Base-by-base conservation (phyloP, 352 stramenopile genomes). In the Albugo candida region DNA sequence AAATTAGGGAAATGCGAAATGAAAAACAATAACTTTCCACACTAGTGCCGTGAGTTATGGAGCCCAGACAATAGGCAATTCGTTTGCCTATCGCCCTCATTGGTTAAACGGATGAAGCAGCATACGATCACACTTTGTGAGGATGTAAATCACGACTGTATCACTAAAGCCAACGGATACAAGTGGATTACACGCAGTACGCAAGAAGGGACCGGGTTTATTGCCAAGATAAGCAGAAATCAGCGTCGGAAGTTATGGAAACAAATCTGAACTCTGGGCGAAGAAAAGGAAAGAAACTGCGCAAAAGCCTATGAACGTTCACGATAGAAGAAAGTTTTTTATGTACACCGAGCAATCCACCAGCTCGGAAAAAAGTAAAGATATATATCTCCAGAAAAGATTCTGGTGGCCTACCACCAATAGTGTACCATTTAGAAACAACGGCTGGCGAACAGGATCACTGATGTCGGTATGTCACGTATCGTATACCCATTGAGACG, bases 1-100 rank as follows among this genome's bases (percentile, higher is more conserved):
- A 88, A 59, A 80, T 85, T 56, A 70, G 85, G 54, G 75, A 88
- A 47, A 71, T 88, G 45, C 72, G 72, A 11, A 82, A 88, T 51
- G 91, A 97, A 89, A 89, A n/a, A 88, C 78, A 17, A 61, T 97
- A 11, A 81, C 72, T 45, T 73, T 98, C 41, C 92, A 97, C 65
- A 97, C 92, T 36, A 80, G 92, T 56, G 93, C 66, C 57, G 63
- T 96, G 52, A 73, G 86, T 40, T 98, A 97, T 60, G 92, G 92
- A 97, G 97, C 60, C 77, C 85, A 16, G 79, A 96, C 61, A 97
- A 97, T 61, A 92, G 93, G 44, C 77, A 89, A 57, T 81, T 97
- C 42, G 71, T 93, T 27, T 68, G 62, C 6, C 85, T 97, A 3
- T 78, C 79, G 49, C 70, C 88, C 2, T 69, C 68, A 34, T 69